These are phyloP conservation scores for Elaeis guineensis DNA, from an alignment of 176 grass and related monocot genomes.

Conservation along the genomic window DNA sequence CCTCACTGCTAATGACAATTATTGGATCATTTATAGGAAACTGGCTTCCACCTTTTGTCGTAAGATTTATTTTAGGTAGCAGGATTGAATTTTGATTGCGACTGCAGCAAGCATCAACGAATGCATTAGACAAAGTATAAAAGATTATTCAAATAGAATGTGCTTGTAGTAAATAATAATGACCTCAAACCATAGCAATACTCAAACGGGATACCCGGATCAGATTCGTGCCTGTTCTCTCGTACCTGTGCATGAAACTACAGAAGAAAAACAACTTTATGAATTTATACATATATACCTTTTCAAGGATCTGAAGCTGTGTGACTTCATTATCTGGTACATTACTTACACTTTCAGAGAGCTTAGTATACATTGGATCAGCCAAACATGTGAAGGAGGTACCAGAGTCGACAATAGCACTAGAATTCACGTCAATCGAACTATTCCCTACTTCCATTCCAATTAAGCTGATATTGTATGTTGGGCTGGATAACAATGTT, in stretches of 20 bases:
- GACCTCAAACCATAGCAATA: constrained; percentile 78
- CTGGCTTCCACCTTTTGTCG: constrained; percentile 49
- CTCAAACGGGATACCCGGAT: constrained; percentile 47
- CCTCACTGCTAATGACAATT: constrained; percentile 24
- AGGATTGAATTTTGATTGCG: constrained; percentile 12
- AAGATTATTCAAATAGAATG: constrained; percentile 1
- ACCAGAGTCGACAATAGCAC: constrained; percentile 65
- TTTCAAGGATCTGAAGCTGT: no score
- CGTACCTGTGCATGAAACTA: constrained; percentile 67
- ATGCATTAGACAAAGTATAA: constrained; percentile 8
- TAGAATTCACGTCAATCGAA: constrained; percentile 19
- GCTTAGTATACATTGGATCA: constrained; percentile 35
- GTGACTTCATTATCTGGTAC: background rate
- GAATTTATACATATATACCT: no score
- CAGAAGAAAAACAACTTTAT: constrained; percentile 18
- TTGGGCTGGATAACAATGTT: constrained; percentile 22
- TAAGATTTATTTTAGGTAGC: constrained; percentile 49
- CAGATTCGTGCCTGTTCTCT: constrained; percentile 13
- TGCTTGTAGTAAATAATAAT: constrained; percentile 8
- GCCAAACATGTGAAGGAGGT: constrained; percentile 49
- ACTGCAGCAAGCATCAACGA: constrained; percentile 32
- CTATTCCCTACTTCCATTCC: constrained; percentile 13
- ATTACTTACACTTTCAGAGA: constrained; percentile 34
- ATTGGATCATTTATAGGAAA: constrained; percentile 57
- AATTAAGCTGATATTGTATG: constrained; percentile 64